These are phyloP conservation scores for Boletellus dicymbophilus DNA, from an alignment of 1,284 basidiomycete species.

Conservation along the genomic window DNA sequence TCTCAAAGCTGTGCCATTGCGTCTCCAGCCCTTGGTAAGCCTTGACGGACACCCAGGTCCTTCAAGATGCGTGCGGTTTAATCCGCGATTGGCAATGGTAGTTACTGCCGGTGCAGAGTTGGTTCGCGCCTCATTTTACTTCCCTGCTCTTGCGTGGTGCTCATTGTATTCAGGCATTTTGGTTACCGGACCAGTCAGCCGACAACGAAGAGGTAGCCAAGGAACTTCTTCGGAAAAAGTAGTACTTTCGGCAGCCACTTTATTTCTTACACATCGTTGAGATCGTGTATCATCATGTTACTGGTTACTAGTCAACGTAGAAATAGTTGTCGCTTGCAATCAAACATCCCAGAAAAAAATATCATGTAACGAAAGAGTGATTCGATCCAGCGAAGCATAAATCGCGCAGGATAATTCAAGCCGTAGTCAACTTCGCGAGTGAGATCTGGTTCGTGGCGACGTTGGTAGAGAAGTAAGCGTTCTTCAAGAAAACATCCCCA, in stretches of 20 bases:
- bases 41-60: conserved; percentile 83
- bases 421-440: conserved; percentile 53
- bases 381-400: conserved; percentile 7
- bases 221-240: conserved; percentile 45
- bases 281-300: background rate
- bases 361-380: background rate
- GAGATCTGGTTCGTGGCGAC: conserved; percentile 68
- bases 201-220: conserved; percentile 53
- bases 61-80: conserved; percentile 84
- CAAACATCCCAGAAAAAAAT: background rate
- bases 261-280: background rate
- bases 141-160: background rate
- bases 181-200: conserved; percentile 70
- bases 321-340: background rate
- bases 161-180: conserved; percentile 64
- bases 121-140: conserved; percentile 48
- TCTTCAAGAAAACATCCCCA: conserved; percentile 78
- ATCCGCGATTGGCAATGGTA: conserved; percentile 88
- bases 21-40: conserved; percentile 55
- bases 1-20: conserved; percentile 48
- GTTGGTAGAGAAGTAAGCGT: conserved; percentile 78
- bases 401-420: conserved; percentile 5
- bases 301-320: background rate
- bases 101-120: conserved; percentile 83
- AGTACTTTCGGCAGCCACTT: background rate